These are phyloP conservation scores for Torulaspora quercuum DNA, from an alignment of 805 yeast genomes.

Conservation along the genomic window DNA sequence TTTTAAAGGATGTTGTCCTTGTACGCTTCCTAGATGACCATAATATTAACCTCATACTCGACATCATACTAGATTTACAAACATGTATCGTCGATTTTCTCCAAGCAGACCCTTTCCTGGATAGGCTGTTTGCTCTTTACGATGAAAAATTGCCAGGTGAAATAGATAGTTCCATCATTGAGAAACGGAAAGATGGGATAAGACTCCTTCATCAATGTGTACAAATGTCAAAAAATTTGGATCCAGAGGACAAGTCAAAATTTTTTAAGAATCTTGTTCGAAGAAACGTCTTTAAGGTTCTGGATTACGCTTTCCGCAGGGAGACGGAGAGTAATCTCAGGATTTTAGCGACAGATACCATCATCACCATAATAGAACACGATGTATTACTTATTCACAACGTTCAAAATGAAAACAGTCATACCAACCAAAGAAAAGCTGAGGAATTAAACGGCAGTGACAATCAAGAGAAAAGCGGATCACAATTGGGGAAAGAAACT, in stretches of 20 bases:
- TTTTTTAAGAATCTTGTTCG: constrained; percentile 63
- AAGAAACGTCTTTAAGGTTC: constrained; percentile 64
- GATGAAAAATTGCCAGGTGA: constrained; percentile 18
- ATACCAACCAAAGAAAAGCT: constrained; percentile 4
- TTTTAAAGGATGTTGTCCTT: constrained; percentile 80
- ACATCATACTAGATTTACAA: constrained; percentile 33
- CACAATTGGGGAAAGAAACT: constrained; percentile 2
- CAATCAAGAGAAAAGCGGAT: constrained; percentile 2
- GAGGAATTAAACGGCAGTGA: constrained; percentile 9
- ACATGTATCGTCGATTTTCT: constrained; percentile 35
- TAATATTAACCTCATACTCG: constrained; percentile 60
- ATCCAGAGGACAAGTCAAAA: constrained; percentile 57
- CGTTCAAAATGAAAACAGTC: constrained; percentile 24
- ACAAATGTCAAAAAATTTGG: constrained; percentile 65
- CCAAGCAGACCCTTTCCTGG: constrained; percentile 45
- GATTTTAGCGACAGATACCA: constrained; percentile 72
- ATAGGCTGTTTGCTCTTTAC: constrained; percentile 58
- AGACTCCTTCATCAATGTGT: constrained; percentile 77
- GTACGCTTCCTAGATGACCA: constrained; percentile 82
- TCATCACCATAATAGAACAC: constrained; percentile 78
- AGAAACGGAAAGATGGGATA: constrained; percentile 63
- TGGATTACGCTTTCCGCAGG: constrained; percentile 67
- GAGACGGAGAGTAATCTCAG: constrained; percentile 42
- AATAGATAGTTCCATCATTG: constrained; percentile 14
- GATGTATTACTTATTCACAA: constrained; percentile 61